Evolutionary conservation across 257 asterid genomes (phyloP), one percentile per base, ranked within the genome.

Genomic region (Gardenia jasminoides): DNA sequence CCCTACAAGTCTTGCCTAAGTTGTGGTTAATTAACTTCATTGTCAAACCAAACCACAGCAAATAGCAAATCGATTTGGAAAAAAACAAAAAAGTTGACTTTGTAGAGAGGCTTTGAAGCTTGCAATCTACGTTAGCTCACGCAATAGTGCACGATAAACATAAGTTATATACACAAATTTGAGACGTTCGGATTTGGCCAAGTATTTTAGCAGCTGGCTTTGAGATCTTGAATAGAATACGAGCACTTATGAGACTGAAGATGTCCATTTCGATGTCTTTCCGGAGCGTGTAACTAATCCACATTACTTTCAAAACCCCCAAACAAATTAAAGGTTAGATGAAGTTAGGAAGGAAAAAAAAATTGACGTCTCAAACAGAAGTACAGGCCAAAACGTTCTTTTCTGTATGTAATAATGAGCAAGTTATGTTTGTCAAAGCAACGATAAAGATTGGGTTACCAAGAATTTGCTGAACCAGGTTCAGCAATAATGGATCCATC

Each of bases 301-400:
- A 13, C 15, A 50, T 50, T 13, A 50, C 28, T 22, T 11, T 58
- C 28, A 58, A 58, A 24, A 11, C 17, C 15, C 46, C 33, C n/a
- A n/a, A n/a, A n/a, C n/a, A 39, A 22, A 73, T 16, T 66, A 8
- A 74, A 8, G 20, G 74, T 78, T 72, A 75, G 90, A 71, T 83
- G 61, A 30, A 72, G 47, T 86, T 88, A 84, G 91, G 88, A 68
- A 41, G 48, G 88, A 86, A 82, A 80, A 82, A 80, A 65, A 15
- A 8, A 30, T 36, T 4, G 46, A 28, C 3, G 59, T 52, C 78
- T 62, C 44, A 6, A 36, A 39, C 56, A 39, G 26, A 28, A 36
- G 15, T 33, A 2, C 26, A 41, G n/a, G 20, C 20, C 11, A 54
- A 56, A 74, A 68, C 48, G 39, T 68, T 41, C 73, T 22, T 19